A percentile compares a stretch with the other conserved stretches of the same genome.
Evolutionary conservation across 2,329 filamentous ascomycete species (phyloP).

Genomic region (Hortaea werneckii): DNA sequence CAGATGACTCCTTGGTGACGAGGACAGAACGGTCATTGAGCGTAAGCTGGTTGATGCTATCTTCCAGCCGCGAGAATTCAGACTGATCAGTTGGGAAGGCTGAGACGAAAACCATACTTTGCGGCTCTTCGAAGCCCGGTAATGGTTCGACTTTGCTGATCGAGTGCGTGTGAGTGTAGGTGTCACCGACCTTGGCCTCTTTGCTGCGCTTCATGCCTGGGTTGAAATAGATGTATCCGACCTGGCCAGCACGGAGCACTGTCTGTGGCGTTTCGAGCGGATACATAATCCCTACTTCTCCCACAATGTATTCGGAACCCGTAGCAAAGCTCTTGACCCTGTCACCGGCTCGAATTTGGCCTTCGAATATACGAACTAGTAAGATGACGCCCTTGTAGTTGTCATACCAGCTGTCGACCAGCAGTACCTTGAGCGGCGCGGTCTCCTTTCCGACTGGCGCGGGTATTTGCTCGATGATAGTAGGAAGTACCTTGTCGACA

Average conservation of each 20-base stretch:
- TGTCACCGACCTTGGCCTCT: slow-evolving; percentile 93
- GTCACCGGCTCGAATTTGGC: slow-evolving; percentile 71
- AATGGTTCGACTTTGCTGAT: slow-evolving; percentile 70
- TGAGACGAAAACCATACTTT: slow-evolving; percentile 97
- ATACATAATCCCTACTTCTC: slow-evolving; percentile 95
- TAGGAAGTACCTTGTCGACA: slow-evolving; percentile 70
- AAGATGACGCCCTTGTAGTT: slow-evolving; percentile 89
- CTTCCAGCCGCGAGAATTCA: slow-evolving; percentile 77
- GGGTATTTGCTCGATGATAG: slow-evolving; percentile 76
- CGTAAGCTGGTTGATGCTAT: slow-evolving; percentile 87
- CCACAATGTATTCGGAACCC: slow-evolving; percentile 79
- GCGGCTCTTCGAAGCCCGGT: slow-evolving; percentile 91
- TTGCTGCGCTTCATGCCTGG: slow-evolving; percentile 96
- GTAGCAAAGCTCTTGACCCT: slow-evolving; percentile 82
- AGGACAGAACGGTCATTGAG: slow-evolving; percentile 94
- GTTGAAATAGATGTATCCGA: slow-evolving; percentile 95
- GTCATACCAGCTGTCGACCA: slow-evolving; percentile 98
- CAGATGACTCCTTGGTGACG: slow-evolving; percentile 84
- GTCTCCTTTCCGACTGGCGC: slow-evolving; percentile 62
- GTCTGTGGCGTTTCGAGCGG: slow-evolving; percentile 75
- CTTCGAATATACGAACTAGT: slow-evolving; percentile 84
- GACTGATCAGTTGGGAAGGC: slow-evolving; percentile 88
- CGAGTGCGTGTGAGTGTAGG: slow-evolving; percentile 71
- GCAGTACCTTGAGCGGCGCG: slow-evolving; percentile 69
- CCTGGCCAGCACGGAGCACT: slow-evolving; percentile 76